A percentile compares a stretch with the other conserved stretches of the same genome.
Conservation (phyloP, 2,329 filamentous ascomycete species). For the Claviceps spartinae region DNA sequence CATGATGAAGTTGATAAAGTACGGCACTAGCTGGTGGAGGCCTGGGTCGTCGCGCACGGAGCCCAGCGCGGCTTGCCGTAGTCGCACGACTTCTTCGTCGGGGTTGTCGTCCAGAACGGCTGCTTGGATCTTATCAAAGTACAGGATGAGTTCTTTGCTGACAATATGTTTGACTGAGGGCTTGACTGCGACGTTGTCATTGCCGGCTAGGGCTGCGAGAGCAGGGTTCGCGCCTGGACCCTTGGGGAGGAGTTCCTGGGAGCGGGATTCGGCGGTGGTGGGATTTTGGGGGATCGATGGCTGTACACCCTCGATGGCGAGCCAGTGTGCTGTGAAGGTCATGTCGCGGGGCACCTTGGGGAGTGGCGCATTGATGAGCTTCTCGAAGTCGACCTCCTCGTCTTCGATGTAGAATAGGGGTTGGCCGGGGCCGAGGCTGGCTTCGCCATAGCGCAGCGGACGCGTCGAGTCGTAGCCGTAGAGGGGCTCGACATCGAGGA, state of each 20-base stretch:
- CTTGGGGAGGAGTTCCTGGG: constrained; percentile 78
- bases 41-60: constrained; percentile 82
- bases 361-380: constrained; percentile 89
- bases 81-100: constrained; percentile 57
- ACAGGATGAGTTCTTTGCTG: constrained; percentile 88
- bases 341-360: constrained; percentile 91
- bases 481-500: constrained; percentile 84
- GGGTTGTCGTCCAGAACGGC: constrained; percentile 80
- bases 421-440: constrained; percentile 83
- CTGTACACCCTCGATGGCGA: constrained; percentile 93
- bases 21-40: constrained; percentile 87
- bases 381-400: constrained; percentile 97
- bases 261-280: constrained; percentile 67
- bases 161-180: constrained; percentile 92
- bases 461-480: constrained; percentile 93
- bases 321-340: constrained; percentile 84
- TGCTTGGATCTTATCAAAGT: constrained; percentile 88
- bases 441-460: constrained; percentile 82
- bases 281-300: constrained; percentile 95
- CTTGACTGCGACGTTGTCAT: constrained; percentile 72
- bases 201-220: constrained; percentile 66
- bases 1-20: constrained; percentile 90
- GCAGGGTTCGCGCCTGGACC: constrained; percentile 78
- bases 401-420: constrained; percentile 96
- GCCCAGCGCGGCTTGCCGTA: constrained; percentile 72